These are phyloP conservation scores for Trypanosoma avium DNA, from an alignment of 208 protist species.

Conservation along the genomic window DNA sequence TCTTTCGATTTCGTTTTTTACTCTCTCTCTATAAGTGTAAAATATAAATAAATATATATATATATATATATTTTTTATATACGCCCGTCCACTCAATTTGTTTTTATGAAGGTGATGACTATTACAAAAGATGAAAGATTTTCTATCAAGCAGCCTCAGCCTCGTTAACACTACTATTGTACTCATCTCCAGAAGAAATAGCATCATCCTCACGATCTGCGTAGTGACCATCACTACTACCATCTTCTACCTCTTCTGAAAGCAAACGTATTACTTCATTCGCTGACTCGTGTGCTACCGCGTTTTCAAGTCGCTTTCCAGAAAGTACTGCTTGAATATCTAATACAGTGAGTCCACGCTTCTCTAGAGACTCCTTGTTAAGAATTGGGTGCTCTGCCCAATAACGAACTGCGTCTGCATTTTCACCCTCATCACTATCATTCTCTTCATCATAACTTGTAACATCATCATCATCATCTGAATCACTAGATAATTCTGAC, in stretches of 20 bases:
- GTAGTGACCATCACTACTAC: constrained; percentile 43
- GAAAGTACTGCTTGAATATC: constrained; percentile 73
- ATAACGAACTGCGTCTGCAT: constrained; percentile 28
- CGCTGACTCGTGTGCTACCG: constrained; percentile 57
- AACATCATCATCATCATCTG: constrained; percentile 38
- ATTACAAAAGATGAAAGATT: constrained; percentile 1
- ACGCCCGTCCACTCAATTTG: not conserved
- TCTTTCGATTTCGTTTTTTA: constrained; percentile 1
- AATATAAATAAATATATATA: no score
- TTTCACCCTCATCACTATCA: constrained; percentile 18
- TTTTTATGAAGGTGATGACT: not conserved
- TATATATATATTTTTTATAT: constrained; percentile 3
- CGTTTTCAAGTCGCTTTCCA: constrained; percentile 51
- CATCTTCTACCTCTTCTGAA: constrained; percentile 59
- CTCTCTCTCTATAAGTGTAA: not conserved
- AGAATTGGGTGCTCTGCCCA: constrained; percentile 78
- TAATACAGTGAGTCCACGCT: constrained; percentile 62
- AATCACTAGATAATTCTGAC: constrained; percentile 17
- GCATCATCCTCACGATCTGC: constrained; percentile 45
- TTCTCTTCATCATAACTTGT: constrained; percentile 21
- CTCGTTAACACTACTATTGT: not conserved
- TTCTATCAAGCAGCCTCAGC: constrained; percentile 19
- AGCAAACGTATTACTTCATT: constrained; percentile 73
- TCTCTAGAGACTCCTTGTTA: constrained; percentile 51
- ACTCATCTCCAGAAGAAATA: constrained; percentile 2